A percentile compares a stretch with the other conserved stretches of the same genome.
Evolutionary conservation across 345 rosid genomes (phyloP).

Genomic region (Pugionium cornutum): DNA sequence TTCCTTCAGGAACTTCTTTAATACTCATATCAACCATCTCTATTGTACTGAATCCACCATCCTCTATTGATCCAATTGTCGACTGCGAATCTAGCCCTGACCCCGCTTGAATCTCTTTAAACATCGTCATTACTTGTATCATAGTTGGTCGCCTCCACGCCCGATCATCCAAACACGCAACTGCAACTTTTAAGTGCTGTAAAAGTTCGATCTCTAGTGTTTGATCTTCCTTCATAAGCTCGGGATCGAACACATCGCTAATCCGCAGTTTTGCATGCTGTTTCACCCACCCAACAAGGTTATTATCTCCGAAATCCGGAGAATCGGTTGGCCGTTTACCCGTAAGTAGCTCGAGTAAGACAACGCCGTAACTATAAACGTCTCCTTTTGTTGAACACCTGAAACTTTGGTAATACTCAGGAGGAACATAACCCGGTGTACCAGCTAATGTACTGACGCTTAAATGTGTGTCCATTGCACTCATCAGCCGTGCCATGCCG

Average conservation of each 20-base stretch:
- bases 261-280: constrained; percentile 75
- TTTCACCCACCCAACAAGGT: constrained; percentile 97
- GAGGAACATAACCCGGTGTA: constrained; percentile 98
- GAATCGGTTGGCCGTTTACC: constrained; percentile 93
- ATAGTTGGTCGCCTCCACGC: constrained; percentile 69
- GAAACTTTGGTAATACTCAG: constrained; percentile 93
- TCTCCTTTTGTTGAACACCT: constrained; percentile 89
- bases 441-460: constrained; percentile 98
- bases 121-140: constrained; percentile 74
- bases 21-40: constrained; percentile 82
- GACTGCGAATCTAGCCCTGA: constrained; percentile 76
- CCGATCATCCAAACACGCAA: constrained; percentile 83
- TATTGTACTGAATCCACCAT: constrained; percentile 57
- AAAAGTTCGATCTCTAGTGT: constrained; percentile 69
- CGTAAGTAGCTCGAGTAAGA: constrained; percentile 82
- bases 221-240: constrained; percentile 73
- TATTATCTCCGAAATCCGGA: constrained; percentile 93
- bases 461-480: constrained; percentile 86
- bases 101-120: constrained; percentile 81
- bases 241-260: constrained; percentile 80
- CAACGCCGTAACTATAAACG: constrained; percentile 95
- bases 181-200: constrained; percentile 69
- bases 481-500: constrained; percentile 96
- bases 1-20: constrained; percentile 72
- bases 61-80: constrained; percentile 62